phyloP scores from a whole-genome alignment of 2,329 filamentous ascomycete genomes.

The Plenodomus biglobosus region DNA sequence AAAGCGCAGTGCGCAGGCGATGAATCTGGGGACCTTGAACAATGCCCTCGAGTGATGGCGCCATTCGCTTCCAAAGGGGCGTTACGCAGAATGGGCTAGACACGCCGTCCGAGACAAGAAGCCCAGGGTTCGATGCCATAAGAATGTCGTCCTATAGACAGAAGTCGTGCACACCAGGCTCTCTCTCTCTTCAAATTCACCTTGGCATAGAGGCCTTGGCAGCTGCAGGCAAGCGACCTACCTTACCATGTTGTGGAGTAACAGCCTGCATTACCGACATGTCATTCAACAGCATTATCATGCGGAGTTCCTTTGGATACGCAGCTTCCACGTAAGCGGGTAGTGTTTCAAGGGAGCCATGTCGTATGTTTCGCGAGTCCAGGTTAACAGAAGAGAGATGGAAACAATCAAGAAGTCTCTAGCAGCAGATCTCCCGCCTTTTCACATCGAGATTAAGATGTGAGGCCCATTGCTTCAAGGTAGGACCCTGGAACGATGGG shows the following conservation, averaged over 20 bases:
- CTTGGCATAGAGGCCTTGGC: slow-evolving; percentile 20
- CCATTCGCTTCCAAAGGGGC: slow-evolving; percentile 6
- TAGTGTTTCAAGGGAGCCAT: slow-evolving; percentile 27
- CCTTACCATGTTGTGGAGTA: slow-evolving; percentile 24
- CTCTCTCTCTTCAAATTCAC: slow-evolving; percentile 18
- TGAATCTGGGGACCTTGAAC: too few relatives aligned
- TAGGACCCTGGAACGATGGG: slow-evolving; percentile 26
- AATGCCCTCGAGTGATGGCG: too few relatives aligned
- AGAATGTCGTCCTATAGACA: slow-evolving; percentile 28
- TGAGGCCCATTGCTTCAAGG: slow-evolving; percentile 27
- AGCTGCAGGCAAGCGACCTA: slow-evolving; percentile 30
- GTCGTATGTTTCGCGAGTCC: neutral
- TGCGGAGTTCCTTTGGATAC: slow-evolving; percentile 22
- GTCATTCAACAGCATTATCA: slow-evolving; percentile 22
- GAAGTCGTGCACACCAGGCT: slow-evolving; percentile 21
- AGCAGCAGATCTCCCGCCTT: slow-evolving; percentile 18
- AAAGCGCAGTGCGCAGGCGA: too few relatives aligned
- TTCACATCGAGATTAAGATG: slow-evolving; percentile 26
- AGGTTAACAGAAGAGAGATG: slow-evolving; percentile 11
- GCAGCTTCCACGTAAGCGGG: slow-evolving; percentile 24
- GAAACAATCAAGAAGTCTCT: slow-evolving; percentile 29
- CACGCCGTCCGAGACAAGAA: slow-evolving; percentile 13
- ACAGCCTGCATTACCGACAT: slow-evolving; percentile 36
- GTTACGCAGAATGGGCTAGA: slow-evolving; percentile 23
- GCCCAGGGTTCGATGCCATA: slow-evolving; percentile 29